These are phyloP conservation scores for Penicillium sp. DNA, from an alignment of 2,329 filamentous ascomycete species.

Conservation along the genomic window DNA sequence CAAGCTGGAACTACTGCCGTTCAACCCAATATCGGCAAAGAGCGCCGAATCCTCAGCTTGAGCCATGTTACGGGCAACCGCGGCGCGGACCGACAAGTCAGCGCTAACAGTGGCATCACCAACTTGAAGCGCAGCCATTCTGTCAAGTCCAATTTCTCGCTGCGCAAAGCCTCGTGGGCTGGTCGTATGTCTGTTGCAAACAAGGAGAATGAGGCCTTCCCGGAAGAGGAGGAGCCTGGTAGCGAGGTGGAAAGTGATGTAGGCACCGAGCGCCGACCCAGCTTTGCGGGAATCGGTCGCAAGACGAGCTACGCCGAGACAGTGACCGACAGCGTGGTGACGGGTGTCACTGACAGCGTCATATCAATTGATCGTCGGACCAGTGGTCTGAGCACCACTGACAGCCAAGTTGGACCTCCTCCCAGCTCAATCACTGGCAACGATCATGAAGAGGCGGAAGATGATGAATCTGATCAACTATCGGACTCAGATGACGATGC, in stretches of 20 bases:
- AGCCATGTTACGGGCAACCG: slow-evolving; percentile 82
- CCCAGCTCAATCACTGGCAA: slow-evolving; percentile 23
- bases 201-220: slow-evolving; percentile 63
- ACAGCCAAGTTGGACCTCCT: slow-evolving; percentile 21
- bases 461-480: slow-evolving; percentile 18
- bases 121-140: slow-evolving; percentile 75
- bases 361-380: slow-evolving; percentile 40
- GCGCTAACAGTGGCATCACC: slow-evolving; percentile 44
- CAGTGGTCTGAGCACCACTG: slow-evolving; percentile 42
- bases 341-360: slow-evolving; percentile 40
- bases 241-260: slow-evolving; percentile 51
- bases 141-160: slow-evolving; percentile 61
- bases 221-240: slow-evolving; percentile 60
- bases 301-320: slow-evolving; percentile 33
- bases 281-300: slow-evolving; percentile 39
- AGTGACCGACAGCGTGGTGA: slow-evolving; percentile 41
- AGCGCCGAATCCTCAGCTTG: slow-evolving; percentile 81
- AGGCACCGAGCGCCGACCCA: slow-evolving; percentile 45
- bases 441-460: slow-evolving; percentile 17
- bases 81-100: slow-evolving; percentile 34
- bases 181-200: slow-evolving; percentile 47
- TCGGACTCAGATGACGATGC: slow-evolving; percentile 22
- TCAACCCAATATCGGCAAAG: slow-evolving; percentile 50
- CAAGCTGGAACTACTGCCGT: slow-evolving; percentile 43
- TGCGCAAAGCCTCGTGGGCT: slow-evolving; percentile 70